A percentile compares a stretch with the other conserved stretches of the same genome.
Evolutionary conservation across 83 land plant genomes (phyloP).

Genomic region (Diphasiastrum complanatum): DNA sequence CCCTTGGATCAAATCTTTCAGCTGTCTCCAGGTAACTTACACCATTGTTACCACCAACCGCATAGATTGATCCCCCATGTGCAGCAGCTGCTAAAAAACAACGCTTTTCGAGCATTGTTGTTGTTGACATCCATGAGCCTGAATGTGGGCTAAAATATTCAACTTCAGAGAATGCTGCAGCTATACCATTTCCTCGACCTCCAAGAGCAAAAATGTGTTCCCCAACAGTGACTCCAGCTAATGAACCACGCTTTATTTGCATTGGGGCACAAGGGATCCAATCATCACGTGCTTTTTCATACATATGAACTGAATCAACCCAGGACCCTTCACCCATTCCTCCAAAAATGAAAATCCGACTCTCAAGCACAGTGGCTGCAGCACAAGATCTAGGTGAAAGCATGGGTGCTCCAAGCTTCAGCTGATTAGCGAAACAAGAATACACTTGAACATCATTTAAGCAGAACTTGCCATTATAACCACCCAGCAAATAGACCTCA

Average conservation of each 20-base stretch:
- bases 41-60: constrained; percentile 34
- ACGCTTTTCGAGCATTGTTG: constrained; percentile 60
- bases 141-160: constrained; percentile 67
- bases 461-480: constrained; percentile 48
- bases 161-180: constrained; percentile 51
- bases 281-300: constrained; percentile 32
- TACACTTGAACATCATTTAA: constrained; percentile 39
- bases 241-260: constrained; percentile 47
- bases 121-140: constrained; percentile 56
- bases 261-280: constrained; percentile 62
- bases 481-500: constrained; percentile 57
- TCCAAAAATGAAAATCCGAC: constrained; percentile 54
- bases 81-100: constrained; percentile 31
- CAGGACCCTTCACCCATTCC: constrained; percentile 60
- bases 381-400: constrained; percentile 50
- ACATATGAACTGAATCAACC: constrained; percentile 74
- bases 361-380: constrained; percentile 42
- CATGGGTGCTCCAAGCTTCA: constrained; percentile 43
- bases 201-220: constrained; percentile 68
- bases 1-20: constrained; percentile 40
- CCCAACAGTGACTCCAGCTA: constrained; percentile 59
- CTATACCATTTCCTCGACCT: constrained; percentile 70
- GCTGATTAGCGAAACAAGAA: constrained; percentile 34
- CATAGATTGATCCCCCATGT: constrained; percentile 26
- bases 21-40: constrained; percentile 20